Evolutionary conservation across 257 asterid species (phyloP).

Genomic region (Cynanchum wilfordii): DNA sequence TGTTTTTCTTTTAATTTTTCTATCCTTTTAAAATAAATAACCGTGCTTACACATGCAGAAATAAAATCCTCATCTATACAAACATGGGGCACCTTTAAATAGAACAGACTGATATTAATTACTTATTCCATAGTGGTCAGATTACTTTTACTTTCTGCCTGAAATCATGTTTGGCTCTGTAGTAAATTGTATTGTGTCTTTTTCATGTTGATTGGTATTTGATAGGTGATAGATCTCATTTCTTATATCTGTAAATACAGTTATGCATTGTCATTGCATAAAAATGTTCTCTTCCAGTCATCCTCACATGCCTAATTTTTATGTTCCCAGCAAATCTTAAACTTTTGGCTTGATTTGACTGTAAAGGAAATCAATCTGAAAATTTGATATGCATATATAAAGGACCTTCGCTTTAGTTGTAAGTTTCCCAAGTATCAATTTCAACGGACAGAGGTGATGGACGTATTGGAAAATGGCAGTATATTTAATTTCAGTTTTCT

Average conservation of each 20-base stretch:
- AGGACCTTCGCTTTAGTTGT: not conserved
- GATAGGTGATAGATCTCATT: not conserved
- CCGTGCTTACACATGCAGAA: not conserved
- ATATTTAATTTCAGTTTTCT: not conserved
- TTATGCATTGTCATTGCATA: not conserved
- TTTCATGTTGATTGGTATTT: not conserved
- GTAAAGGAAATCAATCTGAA: not conserved
- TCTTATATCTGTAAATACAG: not conserved
- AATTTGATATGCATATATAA: too few species aligned
- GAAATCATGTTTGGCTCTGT: not conserved
- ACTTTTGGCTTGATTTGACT: not conserved
- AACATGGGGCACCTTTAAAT: not conserved
- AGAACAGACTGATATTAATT: not conserved
- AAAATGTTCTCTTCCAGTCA: not conserved
- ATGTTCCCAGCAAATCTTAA: not conserved
- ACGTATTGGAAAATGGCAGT: not conserved
- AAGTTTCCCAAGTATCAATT: not conserved
- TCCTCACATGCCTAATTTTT: not conserved
- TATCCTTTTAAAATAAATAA: not conserved
- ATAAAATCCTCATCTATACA: not conserved
- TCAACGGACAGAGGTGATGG: not conserved
- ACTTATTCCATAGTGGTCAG: not conserved
- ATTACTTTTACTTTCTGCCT: not conserved
- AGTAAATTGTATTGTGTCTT: not conserved
- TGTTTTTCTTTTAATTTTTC: not conserved